These are phyloP conservation scores for Sinapis alba DNA, from an alignment of 441 rosid species.

Conservation along the genomic window DNA sequence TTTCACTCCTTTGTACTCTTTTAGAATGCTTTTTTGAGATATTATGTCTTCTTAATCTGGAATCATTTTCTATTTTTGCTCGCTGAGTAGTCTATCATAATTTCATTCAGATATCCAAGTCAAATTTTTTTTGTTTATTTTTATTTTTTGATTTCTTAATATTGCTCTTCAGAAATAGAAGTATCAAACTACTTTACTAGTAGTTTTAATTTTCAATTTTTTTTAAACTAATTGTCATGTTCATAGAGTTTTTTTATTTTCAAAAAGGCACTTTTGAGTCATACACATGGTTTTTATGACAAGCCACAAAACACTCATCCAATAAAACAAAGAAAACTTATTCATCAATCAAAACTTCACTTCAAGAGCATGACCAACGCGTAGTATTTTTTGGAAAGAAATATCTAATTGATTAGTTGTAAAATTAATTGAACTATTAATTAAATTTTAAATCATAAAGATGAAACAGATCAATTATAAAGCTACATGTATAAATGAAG, in stretches of 20 bases:
- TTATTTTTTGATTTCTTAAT: too few species aligned
- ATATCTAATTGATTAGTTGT: too few species aligned
- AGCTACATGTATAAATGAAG: too few species aligned
- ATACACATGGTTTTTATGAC: neutral
- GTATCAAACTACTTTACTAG: neutral
- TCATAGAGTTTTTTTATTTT: neutral
- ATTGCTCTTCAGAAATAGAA: neutral
- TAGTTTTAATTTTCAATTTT: too few species aligned
- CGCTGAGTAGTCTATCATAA: neutral
- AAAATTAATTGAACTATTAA: too few species aligned
- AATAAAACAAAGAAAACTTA: neutral
- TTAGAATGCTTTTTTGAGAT: constrained; percentile 17
- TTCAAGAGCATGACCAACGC: too few species aligned
- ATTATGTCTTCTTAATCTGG: neutral
- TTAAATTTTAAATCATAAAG: too few species aligned
- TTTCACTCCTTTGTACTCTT: constrained; percentile 12
- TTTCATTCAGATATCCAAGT: neutral
- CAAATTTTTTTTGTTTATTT: too few species aligned
- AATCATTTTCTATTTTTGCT: neutral
- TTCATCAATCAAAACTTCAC: neutral
- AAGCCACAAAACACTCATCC: neutral
- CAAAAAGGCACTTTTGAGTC: neutral
- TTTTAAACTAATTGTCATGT: neutral
- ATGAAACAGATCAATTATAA: too few species aligned
- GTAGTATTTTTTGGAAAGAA: too few species aligned